Conservation (phyloP, 2,329 filamentous ascomycete genomes). For the Diaporthe ampelina region DNA sequence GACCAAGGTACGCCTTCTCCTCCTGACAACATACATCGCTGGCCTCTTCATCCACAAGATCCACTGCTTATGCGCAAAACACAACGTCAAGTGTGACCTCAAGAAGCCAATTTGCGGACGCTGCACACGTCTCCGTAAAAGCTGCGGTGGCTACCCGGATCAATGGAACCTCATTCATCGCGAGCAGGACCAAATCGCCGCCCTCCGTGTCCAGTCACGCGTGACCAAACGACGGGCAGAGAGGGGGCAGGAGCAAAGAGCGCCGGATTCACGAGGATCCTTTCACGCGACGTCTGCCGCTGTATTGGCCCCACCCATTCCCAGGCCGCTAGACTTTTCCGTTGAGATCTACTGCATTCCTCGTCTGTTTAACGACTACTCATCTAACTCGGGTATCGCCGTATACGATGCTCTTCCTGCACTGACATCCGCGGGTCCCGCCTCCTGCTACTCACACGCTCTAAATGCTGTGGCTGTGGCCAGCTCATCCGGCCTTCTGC, state of each 20-base stretch:
- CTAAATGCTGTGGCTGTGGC: not conserved
- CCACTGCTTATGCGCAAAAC: not conserved
- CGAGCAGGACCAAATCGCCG: not conserved
- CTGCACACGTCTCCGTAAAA: not conserved
- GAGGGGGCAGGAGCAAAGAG: not conserved
- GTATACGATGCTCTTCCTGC: not conserved
- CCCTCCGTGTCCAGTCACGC: not conserved
- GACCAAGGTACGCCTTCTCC: not conserved
- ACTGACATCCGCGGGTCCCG: not conserved
- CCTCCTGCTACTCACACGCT: not conserved
- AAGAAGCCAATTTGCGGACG: not conserved
- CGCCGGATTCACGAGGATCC: not conserved
- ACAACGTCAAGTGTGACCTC: not conserved
- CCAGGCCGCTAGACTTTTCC: not conserved
- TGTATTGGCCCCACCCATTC: not conserved
- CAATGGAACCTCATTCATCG: not conserved
- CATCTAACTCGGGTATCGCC: not conserved
- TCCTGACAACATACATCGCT: too few species aligned
- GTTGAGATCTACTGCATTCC: not conserved
- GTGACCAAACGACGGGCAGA: not conserved
- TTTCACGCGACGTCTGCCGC: not conserved
- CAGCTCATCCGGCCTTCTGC: not conserved
- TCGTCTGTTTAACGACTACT: not conserved
- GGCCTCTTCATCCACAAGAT: not conserved
- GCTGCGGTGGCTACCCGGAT: not conserved